Conservation (phyloP, 2,329 filamentous ascomycete genomes). For the Dryadomyces quercus-mongolicae region DNA sequence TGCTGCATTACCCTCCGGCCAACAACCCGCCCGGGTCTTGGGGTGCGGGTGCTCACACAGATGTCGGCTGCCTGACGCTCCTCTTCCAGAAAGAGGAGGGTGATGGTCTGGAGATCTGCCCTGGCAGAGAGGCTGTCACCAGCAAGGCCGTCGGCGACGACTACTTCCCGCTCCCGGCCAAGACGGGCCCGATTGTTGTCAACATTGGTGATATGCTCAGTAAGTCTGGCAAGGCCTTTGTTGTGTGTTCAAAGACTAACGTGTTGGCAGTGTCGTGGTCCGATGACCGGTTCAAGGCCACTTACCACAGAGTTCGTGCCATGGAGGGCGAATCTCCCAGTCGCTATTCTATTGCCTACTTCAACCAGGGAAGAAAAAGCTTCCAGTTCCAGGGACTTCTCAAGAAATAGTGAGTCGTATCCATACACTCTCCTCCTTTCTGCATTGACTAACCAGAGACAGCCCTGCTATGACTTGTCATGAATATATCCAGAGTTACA, state of each 20-base stretch:
- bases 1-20: constrained; percentile 15
- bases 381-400: background rate
- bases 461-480: background rate
- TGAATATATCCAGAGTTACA: background rate
- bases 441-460: background rate
- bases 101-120: constrained; percentile 51
- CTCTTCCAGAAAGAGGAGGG: constrained; percentile 49
- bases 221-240: too few species aligned
- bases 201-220: background rate
- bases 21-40: constrained; percentile 33
- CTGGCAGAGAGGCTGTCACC: constrained; percentile 45
- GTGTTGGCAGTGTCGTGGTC: constrained; percentile 35
- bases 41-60: constrained; percentile 46
- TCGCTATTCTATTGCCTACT: constrained; percentile 53
- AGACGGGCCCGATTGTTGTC: background rate
- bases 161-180: background rate
- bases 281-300: constrained; percentile 56
- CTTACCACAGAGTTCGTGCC: constrained; percentile 47
- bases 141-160: constrained; percentile 43
- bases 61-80: constrained; percentile 50
- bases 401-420: background rate
- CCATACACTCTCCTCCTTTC: background rate
- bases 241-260: background rate
- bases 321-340: constrained; percentile 27
- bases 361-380: constrained; percentile 24